phyloP scores from a whole-genome alignment of 768 basidiomycete genomes.

The Phlegmacium glaucopus region DNA sequence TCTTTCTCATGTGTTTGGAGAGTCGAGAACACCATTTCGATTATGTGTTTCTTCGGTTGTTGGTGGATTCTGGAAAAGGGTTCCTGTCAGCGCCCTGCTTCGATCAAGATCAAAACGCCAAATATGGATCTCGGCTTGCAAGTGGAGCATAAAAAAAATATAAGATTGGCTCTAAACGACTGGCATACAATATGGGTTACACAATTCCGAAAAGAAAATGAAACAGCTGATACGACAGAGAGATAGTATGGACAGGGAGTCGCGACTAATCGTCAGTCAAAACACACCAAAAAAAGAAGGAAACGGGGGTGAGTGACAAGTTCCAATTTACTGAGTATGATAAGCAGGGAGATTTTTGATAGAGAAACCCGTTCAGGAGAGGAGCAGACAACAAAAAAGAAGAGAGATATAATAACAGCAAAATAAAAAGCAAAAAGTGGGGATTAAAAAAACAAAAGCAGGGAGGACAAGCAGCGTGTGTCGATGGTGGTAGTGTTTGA shows the following conservation, averaged over 20 bases:
- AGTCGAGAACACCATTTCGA: constrained; percentile 71
- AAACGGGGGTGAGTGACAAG: constrained; percentile 10
- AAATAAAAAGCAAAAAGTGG: constrained; percentile 26
- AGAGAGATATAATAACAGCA: constrained; percentile 25
- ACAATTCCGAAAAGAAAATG: constrained; percentile 10
- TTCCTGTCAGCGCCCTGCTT: too few relatives aligned
- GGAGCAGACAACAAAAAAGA: constrained; percentile 15
- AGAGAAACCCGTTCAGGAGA: constrained; percentile 24
- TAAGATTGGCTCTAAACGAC: constrained; percentile 9
- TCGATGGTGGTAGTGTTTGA: constrained; percentile 8
- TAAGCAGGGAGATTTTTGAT: constrained; percentile 8
- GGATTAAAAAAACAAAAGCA: constrained; percentile 9
- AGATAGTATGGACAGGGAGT: constrained; percentile 11
- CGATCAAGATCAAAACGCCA: constrained; percentile 5
- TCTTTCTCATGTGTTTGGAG: constrained; percentile 68
- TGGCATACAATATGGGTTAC: constrained; percentile 15
- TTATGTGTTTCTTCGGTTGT: not conserved
- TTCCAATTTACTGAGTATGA: constrained; percentile 2
- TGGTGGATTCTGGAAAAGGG: not conserved
- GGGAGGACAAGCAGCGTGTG: constrained; percentile 5
- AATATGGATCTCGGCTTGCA: constrained; percentile 7
- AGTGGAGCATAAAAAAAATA: constrained; percentile 1
- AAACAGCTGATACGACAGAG: not conserved
- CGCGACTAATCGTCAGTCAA: too few relatives aligned
- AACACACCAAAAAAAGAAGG: not conserved